Base-by-base conservation (phyloP, 345 rosid genomes). In the Arabidopsis thaliana region DNA sequence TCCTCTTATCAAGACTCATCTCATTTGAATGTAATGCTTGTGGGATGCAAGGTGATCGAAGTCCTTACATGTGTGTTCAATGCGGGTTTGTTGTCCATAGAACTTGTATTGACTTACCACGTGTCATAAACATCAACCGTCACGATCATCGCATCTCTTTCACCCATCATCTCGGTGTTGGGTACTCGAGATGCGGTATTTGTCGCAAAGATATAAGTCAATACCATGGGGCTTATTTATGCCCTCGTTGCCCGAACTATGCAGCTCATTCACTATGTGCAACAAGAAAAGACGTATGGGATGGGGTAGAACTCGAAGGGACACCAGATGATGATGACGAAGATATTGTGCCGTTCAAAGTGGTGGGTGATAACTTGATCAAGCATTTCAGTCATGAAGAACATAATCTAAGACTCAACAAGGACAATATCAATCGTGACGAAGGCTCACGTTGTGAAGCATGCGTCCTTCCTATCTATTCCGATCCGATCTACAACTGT, bases 31-130 rank as follows among this genome's bases (percentile, higher is more conserved):
- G 70, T 34, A 36, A 65, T 7, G 58, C 42, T 10, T 65, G 70
- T 34, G 70, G 44, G 32, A 50, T 20, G 70, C 44, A 65, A 32
- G 70, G 70, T 10, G 41, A 65, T 33, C 30, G 44, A 22, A 65
- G 58, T 65, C 70, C 70, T 6, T 65, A 65, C 44, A 23, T 50
- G 41, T 65, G 70, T 65, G 16, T 46, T 65, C 70, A 49, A 49
- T 65, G 70, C 7, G 70, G 58, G 4, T 46, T 65, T 14, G 30
- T 33, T 32, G 2, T 65, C 58, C 70, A 65, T 20, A 45, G 58
- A 13, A 49, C 58, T 33, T 65, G 70, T 36, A 33, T 65, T 3
- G 70, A 65, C 34, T 65, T 65, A 48, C 70, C 58, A 38, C 58
- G 56, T 22, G 44, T 65, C 13, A 65, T 65, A 10, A 65, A 49